Conservation (phyloP, 2,329 filamentous ascomycete species). For the Periconia digitata region DNA sequence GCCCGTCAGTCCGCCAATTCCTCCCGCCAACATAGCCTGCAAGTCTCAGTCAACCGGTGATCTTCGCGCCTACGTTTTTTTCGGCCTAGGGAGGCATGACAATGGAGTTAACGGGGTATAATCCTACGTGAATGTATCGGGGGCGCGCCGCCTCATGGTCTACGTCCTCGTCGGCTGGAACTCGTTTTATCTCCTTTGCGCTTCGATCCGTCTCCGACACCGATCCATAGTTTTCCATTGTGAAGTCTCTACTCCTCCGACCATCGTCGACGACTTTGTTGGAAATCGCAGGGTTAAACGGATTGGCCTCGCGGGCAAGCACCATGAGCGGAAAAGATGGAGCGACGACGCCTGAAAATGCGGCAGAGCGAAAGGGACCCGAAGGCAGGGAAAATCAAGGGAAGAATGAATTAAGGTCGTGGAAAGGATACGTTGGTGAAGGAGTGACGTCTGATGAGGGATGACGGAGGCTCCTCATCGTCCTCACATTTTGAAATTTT, state of each 20-base stretch:
- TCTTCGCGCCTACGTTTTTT: not conserved
- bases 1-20: conserved; percentile 86
- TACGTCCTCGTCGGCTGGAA: conserved; percentile 24
- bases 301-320: conserved; percentile 53
- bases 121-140: conserved; percentile 51
- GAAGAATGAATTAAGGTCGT: conserved; percentile 5
- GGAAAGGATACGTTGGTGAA: conserved; percentile 5
- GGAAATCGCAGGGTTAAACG: conserved; percentile 43
- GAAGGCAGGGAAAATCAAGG: conserved; percentile 1
- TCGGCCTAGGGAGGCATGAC: not conserved
- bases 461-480: conserved; percentile 14
- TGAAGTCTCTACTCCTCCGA: conserved; percentile 19
- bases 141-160: conserved; percentile 49
- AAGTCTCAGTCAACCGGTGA: conserved; percentile 23
- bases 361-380: not conserved
- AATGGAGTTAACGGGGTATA: not conserved
- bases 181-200: conserved; percentile 5
- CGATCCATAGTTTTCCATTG: conserved; percentile 26
- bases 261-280: conserved; percentile 44
- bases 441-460: conserved; percentile 25
- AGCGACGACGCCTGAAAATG: conserved; percentile 14
- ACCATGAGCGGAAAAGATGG: conserved; percentile 46
- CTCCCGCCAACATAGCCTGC: conserved; percentile 93
- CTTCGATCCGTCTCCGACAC: conserved; percentile 21
- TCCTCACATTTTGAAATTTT: conserved; percentile 27